Percentiles rank a stretch among this genome's conserved stretches.
Evolutionary conservation across 495 filamentous ascomycete genomes (phyloP).

Genomic region (Penicillium antarcticum): DNA sequence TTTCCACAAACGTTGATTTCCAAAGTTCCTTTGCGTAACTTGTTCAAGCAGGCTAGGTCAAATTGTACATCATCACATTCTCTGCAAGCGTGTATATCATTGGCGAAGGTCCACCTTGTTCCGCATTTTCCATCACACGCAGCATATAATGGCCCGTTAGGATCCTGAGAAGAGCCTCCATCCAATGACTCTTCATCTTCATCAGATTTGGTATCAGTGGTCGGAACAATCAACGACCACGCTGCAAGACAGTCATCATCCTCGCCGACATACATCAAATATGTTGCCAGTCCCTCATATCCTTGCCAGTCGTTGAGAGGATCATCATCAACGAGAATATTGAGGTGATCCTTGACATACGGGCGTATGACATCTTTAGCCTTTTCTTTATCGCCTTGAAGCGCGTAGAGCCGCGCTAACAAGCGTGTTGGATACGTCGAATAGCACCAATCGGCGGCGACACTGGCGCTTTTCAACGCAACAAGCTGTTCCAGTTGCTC

Average conservation of each 20-base stretch:
- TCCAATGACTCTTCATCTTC: neutral
- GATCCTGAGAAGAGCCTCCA: neutral
- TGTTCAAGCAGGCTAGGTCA: conserved; percentile 25
- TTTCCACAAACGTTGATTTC: conserved; percentile 28
- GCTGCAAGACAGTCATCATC: conserved; percentile 15
- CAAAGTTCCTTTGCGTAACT: conserved; percentile 23
- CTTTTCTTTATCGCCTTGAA: conserved; percentile 19
- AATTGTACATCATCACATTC: conserved; percentile 32
- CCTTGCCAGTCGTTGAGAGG: conserved; percentile 39
- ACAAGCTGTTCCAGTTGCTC: neutral
- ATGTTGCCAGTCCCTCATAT: conserved; percentile 23
- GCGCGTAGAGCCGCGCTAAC: conserved; percentile 26
- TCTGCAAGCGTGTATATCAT: conserved; percentile 34
- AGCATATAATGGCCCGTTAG: conserved; percentile 6
- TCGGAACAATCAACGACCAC: conserved; percentile 15
- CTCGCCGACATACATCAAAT: conserved; percentile 14
- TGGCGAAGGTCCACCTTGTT: conserved; percentile 16
- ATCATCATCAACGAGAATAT: conserved; percentile 43
- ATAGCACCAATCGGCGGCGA: neutral
- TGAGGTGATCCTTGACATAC: conserved; percentile 30
- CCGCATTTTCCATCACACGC: conserved; percentile 25
- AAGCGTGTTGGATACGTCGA: conserved; percentile 2
- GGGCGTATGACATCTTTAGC: conserved; percentile 24
- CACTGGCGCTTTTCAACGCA: neutral
- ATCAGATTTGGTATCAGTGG: neutral